Conservation (phyloP, 2,329 filamentous ascomycete genomes). For the Gyromitra esculenta region DNA sequence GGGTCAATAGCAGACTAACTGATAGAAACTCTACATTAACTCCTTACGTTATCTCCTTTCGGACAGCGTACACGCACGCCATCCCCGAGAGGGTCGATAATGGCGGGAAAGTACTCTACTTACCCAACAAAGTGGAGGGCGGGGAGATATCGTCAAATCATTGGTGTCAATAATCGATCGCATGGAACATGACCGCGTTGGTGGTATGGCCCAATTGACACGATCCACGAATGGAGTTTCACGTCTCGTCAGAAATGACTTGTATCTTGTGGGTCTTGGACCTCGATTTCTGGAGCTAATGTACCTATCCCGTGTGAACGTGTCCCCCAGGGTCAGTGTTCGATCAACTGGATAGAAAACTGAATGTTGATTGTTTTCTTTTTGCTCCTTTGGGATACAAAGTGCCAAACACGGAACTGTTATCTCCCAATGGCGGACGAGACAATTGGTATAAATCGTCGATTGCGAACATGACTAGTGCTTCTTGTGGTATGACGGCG, state of each 20-base stretch:
- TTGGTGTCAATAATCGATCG: constrained; percentile 30
- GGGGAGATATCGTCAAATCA: neutral
- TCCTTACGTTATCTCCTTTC: constrained; percentile 5
- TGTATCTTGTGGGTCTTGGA: constrained; percentile 27
- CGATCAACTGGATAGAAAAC: neutral
- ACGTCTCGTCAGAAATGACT: constrained; percentile 42
- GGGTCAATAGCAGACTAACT: constrained; percentile 1
- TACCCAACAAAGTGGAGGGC: neutral
- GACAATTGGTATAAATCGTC: constrained; percentile 23
- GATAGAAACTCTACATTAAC: constrained; percentile 10
- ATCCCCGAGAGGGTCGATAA: neutral
- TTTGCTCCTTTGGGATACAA: constrained; percentile 15
- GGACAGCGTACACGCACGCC: neutral
- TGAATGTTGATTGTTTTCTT: constrained; percentile 25
- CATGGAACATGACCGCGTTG: neutral
- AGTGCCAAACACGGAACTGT: constrained; percentile 15
- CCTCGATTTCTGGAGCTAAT: constrained; percentile 29
- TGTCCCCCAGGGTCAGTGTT: neutral
- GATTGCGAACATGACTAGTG: constrained; percentile 19
- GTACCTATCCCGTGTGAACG: constrained; percentile 6
- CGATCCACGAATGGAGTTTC: constrained; percentile 37
- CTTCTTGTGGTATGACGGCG: constrained; percentile 21
- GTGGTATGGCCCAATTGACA: constrained; percentile 35
- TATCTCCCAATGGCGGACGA: neutral
- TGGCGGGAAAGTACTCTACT: neutral